Conservation (phyloP, 306 rosid species). For the apple (Malus domestica) region DNA sequence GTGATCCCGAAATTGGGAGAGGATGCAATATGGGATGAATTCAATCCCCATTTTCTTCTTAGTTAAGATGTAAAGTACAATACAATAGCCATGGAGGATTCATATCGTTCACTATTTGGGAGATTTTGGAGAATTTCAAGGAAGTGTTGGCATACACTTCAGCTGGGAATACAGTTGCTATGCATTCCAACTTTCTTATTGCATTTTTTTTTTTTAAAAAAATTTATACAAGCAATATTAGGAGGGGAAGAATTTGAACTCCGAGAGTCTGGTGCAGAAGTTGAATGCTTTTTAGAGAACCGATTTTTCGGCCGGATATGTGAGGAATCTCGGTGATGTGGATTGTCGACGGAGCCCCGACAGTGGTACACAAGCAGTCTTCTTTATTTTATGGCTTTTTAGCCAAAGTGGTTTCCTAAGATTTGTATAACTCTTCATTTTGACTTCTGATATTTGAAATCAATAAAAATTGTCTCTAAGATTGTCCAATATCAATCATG, state of each 20-base stretch:
- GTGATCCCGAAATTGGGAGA: constrained; percentile 30
- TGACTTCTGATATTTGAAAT: too few relatives aligned
- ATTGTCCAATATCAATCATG: too few relatives aligned
- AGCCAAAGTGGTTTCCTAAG: too few relatives aligned
- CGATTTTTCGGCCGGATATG: too few relatives aligned
- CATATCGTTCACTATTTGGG: neutral
- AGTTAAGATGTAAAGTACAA: constrained; percentile 23
- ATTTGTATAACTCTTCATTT: too few relatives aligned
- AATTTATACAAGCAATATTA: too few relatives aligned
- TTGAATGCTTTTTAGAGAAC: too few relatives aligned
- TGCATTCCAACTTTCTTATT: neutral
- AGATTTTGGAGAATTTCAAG: constrained; percentile 13
- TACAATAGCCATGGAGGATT: constrained; percentile 16
- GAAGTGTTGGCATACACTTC: neutral
- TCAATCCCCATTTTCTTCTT: constrained; percentile 80
- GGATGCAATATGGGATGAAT: constrained; percentile 54
- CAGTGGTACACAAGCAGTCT: neutral
- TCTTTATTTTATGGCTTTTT: neutral
- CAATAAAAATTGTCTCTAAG: too few relatives aligned
- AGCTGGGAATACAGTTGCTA: neutral
- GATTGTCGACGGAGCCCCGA: neutral
- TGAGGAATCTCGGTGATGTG: too few relatives aligned
- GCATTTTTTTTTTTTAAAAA: neutral
- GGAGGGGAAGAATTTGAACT: neutral
- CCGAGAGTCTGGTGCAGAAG: neutral